phyloP scores from a whole-genome alignment of 2,329 filamentous ascomycete genomes.

The Monilinia aucupariae region DNA sequence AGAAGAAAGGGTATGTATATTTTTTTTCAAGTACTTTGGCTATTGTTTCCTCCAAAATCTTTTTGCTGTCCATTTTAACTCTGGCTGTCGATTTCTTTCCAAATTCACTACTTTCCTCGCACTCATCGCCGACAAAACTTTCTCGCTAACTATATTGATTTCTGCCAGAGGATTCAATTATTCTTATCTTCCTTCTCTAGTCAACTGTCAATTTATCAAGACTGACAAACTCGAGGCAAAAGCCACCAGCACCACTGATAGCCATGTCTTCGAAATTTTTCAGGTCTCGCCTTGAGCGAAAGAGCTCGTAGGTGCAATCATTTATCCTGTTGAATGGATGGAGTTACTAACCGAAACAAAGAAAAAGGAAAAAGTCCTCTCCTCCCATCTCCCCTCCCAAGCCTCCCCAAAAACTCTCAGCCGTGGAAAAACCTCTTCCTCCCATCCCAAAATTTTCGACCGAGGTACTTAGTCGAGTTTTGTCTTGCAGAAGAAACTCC shows the following conservation, averaged over 20 bases:
- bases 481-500: background rate
- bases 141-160: background rate
- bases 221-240: background rate
- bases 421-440: background rate
- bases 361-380: background rate
- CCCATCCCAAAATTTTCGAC: background rate
- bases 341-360: background rate
- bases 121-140: accelerated
- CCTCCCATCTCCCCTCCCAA: background rate
- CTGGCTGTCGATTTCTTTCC: background rate
- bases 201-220: background rate
- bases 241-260: background rate
- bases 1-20: background rate
- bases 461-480: background rate
- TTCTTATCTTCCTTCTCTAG: background rate
- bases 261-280: background rate
- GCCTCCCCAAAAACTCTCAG: background rate
- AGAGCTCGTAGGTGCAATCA: background rate
- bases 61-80: background rate
- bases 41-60: background rate
- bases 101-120: background rate
- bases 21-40: too few relatives aligned
- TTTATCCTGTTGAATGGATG: background rate
- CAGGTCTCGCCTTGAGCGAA: background rate
- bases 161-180: background rate